Evolutionary conservation across 2,329 filamentous ascomycete genomes (phyloP), one percentile per base, ranked within the genome.

Genomic region (Gnomoniopsis sp.): DNA sequence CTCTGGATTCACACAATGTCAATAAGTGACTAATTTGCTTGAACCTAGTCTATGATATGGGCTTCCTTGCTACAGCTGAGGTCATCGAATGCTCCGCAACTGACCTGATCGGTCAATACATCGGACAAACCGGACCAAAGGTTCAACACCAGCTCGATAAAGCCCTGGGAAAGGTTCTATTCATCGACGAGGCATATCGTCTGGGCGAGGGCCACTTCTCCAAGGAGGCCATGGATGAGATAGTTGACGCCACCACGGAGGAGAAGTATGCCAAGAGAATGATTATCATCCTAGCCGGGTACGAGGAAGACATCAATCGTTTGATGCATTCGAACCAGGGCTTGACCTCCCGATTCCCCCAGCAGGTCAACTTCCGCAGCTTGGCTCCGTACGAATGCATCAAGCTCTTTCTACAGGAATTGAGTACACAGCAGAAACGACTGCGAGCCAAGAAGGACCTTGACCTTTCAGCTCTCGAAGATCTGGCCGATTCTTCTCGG

Each of bases 181-280:
- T 91, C 61, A 81, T 92, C 8, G 88, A 91, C 57, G 88, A 91
- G 67, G 88, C 88, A 0, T 91, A 91, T 63, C 79, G 87, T 0
- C 78, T 91, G 1, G 77, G 73, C 0, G 79, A 82, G 1, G 83
- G 83, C 0, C 65, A 67, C 0, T 91, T 84, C 63, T 85, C 82
- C 0, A 79, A 81, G 48, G 81, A 84, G 59, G 81, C 81, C 0
- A 70, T 83, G 2, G 80, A 83, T 47, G 81, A 84, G 65, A 66
- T 84, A 0, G 78, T 84, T 0, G 78, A 82, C 60, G 76, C 71
- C 0, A 66, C 79, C 0, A 82, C 79, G 2, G 83, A 89, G 60
- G 77, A 79, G 0, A 78, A 74, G 41, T 90, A 84, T 66, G 71
- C 75, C 2, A 74, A 79, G 34, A 88, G 85, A 59, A 71, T 90